Evolutionary conservation across 2,329 filamentous ascomycete species (phyloP), one percentile per base, ranked within the genome.

Genomic region (Thermochaetoides dissita): DNA sequence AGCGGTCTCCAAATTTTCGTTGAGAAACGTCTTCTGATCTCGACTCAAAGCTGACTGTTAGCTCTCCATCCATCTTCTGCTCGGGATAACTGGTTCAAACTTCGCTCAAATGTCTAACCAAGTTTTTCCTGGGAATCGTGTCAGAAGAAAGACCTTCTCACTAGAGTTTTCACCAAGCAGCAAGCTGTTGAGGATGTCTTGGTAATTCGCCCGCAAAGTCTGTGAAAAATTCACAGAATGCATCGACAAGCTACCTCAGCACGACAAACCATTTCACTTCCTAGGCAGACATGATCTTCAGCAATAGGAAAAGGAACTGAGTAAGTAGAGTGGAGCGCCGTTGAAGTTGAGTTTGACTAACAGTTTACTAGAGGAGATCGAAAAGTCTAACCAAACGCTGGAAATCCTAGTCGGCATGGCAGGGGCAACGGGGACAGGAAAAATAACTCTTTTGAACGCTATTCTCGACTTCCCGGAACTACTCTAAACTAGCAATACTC

Each of bases 341-440:
- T n/a, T n/a, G n/a, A n/a, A n/a, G n/a, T n/a, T n/a, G n/a, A n/a
- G n/a, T n/a, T n/a, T n/a, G n/a, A 10, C 38, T 44, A 24, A 44
- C 28, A 12, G 10, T 24, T 8, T n/a, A 2, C 30, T 8, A 42
- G 36, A 7, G n/a, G 7, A 34, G 6, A 6, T 39, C 1, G 30
- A 39, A 10, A 2, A 17, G 3, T 4, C 10, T 9, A 34, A 11
- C 10, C 10, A 39, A n/a, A n/a, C 28, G 10, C 29, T 49, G 2
- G 39, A 47, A 32, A 40, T 49, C 17, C 38, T 48, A 0, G 28
- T 50, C 12, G 47, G 47, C 12, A 41, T 49, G 8, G 38, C 42
- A 7, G 46, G 46, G 6, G 33, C 11, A 10, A 49, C 49, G 3
- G 47, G 49, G 7, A 45, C 47, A 0, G 47, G 49, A 11, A 51